These are phyloP conservation scores for Escovopsis weberi DNA, from an alignment of 2,329 filamentous ascomycete genomes.

Conservation along the genomic window DNA sequence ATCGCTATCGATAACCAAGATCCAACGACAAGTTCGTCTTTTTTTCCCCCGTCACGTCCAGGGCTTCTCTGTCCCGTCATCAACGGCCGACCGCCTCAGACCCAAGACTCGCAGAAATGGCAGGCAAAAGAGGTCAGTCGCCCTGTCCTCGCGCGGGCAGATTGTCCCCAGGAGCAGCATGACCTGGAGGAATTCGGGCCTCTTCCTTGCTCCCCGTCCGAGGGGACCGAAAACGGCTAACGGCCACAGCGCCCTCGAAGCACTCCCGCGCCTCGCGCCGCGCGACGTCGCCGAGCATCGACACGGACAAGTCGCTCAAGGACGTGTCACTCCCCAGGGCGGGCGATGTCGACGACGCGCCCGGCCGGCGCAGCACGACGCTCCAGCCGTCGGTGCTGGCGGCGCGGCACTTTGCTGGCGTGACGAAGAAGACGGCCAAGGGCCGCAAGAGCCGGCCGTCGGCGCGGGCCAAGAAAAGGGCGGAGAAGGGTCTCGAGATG, in stretches of 20 bases:
- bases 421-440: constrained; percentile 51
- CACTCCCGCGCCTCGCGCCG: constrained; percentile 65
- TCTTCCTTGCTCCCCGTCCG: too few species aligned
- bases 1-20: too few species aligned
- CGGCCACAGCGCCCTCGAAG: constrained; percentile 29
- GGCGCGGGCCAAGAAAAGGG: constrained; percentile 37
- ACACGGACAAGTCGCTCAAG: constrained; percentile 59
- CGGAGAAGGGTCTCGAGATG: constrained; percentile 43
- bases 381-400: constrained; percentile 52
- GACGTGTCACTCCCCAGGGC: constrained; percentile 36
- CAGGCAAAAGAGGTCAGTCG: too few species aligned
- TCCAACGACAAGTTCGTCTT: too few species aligned
- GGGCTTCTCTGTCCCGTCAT: too few species aligned
- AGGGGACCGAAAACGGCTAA: too few species aligned
- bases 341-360: background rate
- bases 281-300: constrained; percentile 53
- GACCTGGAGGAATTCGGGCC: too few species aligned
- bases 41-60: too few species aligned
- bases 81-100: too few species aligned
- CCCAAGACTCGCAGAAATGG: too few species aligned
- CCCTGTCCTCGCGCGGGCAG: too few species aligned
- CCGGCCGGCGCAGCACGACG: constrained; percentile 13
- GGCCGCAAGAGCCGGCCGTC: constrained; percentile 40
- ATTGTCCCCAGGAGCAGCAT: too few species aligned
- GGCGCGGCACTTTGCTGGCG: constrained; percentile 50